Evolutionary conservation across 2,329 filamentous ascomycete species (phyloP).

Genomic region (Penicillium aurantiogriseum): DNA sequence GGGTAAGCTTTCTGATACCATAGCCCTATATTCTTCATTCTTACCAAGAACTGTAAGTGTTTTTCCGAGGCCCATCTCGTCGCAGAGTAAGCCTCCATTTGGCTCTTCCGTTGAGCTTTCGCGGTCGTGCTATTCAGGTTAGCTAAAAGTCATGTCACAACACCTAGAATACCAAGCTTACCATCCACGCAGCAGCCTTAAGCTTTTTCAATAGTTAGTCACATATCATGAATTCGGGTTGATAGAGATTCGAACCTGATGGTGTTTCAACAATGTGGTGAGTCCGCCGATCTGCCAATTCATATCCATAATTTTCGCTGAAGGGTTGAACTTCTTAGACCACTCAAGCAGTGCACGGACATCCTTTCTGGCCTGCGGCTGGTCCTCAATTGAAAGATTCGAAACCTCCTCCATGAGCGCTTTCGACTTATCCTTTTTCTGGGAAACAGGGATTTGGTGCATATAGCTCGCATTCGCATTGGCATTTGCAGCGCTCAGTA

Average conservation of each 20-base stretch:
- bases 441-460: constrained; percentile 26
- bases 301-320: constrained; percentile 28
- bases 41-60: constrained; percentile 38
- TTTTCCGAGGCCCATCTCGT: constrained; percentile 46
- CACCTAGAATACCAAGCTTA: constrained; percentile 7
- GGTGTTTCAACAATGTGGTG: constrained; percentile 34
- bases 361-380: constrained; percentile 25
- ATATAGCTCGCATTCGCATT: constrained; percentile 28
- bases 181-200: constrained; percentile 35
- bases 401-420: constrained; percentile 36
- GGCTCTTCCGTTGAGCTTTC: constrained; percentile 26
- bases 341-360: constrained; percentile 26
- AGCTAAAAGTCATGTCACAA: constrained; percentile 3
- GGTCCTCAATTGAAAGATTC: constrained; percentile 30
- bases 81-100: constrained; percentile 39
- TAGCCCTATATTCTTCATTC: neutral
- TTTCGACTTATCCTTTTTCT: constrained; percentile 23
- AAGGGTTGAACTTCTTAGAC: constrained; percentile 28
- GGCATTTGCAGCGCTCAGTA: constrained; percentile 23
- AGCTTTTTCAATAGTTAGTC: constrained; percentile 22
- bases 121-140: constrained; percentile 29
- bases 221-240: neutral
- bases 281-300: constrained; percentile 36
- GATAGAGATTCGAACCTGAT: constrained; percentile 30
- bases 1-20: neutral